A percentile compares a stretch with the other conserved stretches of the same genome.
Evolutionary conservation across 176 grass and related monocot genomes (phyloP).

Genomic region (Bothriochloa decipiens): DNA sequence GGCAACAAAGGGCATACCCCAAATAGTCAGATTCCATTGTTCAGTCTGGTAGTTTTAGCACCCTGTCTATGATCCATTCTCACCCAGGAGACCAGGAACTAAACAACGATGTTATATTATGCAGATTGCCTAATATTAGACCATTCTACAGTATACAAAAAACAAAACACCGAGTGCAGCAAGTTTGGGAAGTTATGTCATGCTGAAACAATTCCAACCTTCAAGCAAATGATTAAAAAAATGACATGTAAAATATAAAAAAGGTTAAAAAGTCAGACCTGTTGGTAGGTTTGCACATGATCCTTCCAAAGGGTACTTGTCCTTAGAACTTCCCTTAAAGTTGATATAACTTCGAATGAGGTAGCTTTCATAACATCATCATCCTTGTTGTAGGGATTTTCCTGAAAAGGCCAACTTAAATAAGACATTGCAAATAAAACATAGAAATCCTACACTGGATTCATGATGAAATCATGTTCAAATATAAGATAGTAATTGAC

Average conservation of each 20-base stretch:
- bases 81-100: not conserved
- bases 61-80: not conserved
- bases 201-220: slow-evolving; percentile 15
- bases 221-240: slow-evolving; percentile 19
- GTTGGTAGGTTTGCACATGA: slow-evolving; percentile 92
- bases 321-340: slow-evolving; percentile 92
- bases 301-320: slow-evolving; percentile 95
- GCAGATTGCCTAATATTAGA: not conserved
- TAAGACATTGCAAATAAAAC: slow-evolving; percentile 9
- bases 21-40: not conserved
- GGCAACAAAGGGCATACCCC: not conserved
- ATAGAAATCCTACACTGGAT: slow-evolving; percentile 17
- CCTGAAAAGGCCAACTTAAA: slow-evolving; percentile 53
- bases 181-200: slow-evolving; percentile 11
- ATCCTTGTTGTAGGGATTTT: slow-evolving; percentile 86
- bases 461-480: slow-evolving; percentile 35
- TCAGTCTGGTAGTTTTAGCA: not conserved
- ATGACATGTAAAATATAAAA: not conserved
- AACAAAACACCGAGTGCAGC: not conserved
- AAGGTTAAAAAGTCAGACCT: slow-evolving; percentile 50
- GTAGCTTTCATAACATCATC: slow-evolving; percentile 94
- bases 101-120: not conserved
- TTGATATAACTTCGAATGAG: slow-evolving; percentile 99
- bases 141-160: slow-evolving; percentile 17
- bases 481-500: slow-evolving; percentile 7